Conservation (phyloP, 1,284 basidiomycete species). For the Peniophora sp. region DNA sequence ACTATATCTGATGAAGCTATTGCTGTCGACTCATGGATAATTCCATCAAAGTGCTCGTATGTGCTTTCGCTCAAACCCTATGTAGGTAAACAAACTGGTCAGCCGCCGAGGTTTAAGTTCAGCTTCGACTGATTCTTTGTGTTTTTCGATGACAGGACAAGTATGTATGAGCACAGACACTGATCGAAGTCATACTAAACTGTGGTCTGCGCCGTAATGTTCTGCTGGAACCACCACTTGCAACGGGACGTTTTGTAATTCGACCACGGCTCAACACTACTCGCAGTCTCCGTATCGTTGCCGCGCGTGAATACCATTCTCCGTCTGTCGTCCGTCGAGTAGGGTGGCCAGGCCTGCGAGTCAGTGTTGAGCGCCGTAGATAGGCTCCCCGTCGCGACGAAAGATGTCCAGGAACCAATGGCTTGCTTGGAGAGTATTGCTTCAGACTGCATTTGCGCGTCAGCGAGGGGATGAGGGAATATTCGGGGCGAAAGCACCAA, state of each 20-base stretch:
- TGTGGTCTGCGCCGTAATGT: conserved; percentile 2
- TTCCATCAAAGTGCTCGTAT: not conserved
- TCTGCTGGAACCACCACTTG: conserved; percentile 12
- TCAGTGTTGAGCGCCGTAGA: conserved; percentile 18
- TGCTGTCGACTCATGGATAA: too few species aligned
- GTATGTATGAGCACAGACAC: not conserved
- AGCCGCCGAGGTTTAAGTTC: not conserved
- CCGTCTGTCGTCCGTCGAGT: conserved; percentile 6
- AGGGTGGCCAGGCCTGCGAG: conserved; percentile 25
- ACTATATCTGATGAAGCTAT: not conserved
- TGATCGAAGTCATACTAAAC: not conserved
- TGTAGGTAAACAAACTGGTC: not conserved
- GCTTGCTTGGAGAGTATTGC: conserved; percentile 28
- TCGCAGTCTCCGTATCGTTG: conserved; percentile 9
- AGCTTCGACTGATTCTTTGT: not conserved
- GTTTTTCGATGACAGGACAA: not conserved
- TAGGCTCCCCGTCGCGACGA: conserved; percentile 27
- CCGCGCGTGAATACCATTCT: conserved; percentile 18
- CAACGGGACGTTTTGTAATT: conserved; percentile 13
- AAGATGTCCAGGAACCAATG: conserved; percentile 39
- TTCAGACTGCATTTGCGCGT: conserved; percentile 25
- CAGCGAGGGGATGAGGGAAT: conserved; percentile 1
- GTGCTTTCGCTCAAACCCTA: not conserved
- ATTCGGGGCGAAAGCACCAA: conserved; percentile 14
- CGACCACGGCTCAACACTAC: conserved; percentile 11